Conservation (phyloP, 2,329 filamentous ascomycete genomes). For the Verticillium isaacii region DNA sequence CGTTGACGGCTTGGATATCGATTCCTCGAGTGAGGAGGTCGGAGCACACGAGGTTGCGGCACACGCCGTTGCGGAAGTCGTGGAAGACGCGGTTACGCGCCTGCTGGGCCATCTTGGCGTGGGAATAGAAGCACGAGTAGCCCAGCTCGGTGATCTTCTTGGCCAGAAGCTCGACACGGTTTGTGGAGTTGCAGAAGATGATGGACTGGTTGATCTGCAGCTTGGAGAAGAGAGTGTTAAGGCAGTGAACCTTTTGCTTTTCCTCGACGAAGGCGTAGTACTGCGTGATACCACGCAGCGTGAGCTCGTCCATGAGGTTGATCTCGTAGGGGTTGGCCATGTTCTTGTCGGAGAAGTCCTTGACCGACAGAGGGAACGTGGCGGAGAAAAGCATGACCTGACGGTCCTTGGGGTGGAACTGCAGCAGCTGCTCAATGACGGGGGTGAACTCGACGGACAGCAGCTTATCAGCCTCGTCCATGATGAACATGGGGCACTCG, state of each 20-base stretch:
- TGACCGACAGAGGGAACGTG: conserved; percentile 94
- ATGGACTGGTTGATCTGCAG: conserved; percentile 99
- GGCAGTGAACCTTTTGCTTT: conserved; percentile 97
- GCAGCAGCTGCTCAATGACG: conserved; percentile 91
- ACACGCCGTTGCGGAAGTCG: conserved; percentile 97
- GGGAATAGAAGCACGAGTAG: conserved; percentile 99
- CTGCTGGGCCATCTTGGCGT: conserved; percentile 95
- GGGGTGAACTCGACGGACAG: conserved; percentile 95
- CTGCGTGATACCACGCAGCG: conserved; percentile 94
- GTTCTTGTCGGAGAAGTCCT: conserved; percentile 97
- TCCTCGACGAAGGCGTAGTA: conserved; percentile 99
- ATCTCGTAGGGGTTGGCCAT: conserved; percentile 97
- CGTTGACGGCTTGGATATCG: conserved; percentile 98
- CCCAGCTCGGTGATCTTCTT: conserved; percentile 99
- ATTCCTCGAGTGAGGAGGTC: conserved; percentile 97
- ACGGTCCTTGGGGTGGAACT: conserved; percentile 93
- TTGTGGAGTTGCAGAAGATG: conserved; percentile 99
- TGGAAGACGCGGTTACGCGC: conserved; percentile 98
- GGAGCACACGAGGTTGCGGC: conserved; percentile 96
- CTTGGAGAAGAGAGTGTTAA: conserved; percentile 98
- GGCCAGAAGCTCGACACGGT: conserved; percentile 91
- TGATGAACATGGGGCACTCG: conserved; percentile 96
- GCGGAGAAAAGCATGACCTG: conserved; percentile 99
- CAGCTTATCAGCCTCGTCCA: conserved; percentile 99
- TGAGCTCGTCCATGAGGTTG: conserved; percentile 99